phyloP scores from a whole-genome alignment of 352 stramenopile genomes.

The Pythium myriotylum region DNA sequence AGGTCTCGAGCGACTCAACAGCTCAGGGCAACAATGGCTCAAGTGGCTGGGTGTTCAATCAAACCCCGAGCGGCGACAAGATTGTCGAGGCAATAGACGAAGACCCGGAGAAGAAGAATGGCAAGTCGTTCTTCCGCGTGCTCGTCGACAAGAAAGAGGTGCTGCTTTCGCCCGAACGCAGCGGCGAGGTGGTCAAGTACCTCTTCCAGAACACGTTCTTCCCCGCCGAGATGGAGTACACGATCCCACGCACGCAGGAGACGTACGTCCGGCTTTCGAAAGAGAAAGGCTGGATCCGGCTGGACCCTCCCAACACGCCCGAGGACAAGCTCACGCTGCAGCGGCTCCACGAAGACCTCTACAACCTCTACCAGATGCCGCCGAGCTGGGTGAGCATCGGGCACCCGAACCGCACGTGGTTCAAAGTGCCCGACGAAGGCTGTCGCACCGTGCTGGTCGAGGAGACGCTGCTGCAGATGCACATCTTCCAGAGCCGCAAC shows the following conservation, averaged over 20 bases:
- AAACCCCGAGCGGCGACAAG: conserved; percentile 63
- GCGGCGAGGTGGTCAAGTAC: conserved; percentile 65
- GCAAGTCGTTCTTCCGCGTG: conserved; percentile 85
- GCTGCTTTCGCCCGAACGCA: conserved; percentile 68
- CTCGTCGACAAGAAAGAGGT: conserved; percentile 71
- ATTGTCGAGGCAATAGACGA: conserved; percentile 73
- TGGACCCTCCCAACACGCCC: conserved; percentile 37
- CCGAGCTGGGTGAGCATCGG: conserved; percentile 83
- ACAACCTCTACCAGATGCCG: conserved; percentile 76
- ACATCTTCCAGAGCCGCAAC: conserved; percentile 70
- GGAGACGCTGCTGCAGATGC: conserved; percentile 74
- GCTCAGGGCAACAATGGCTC: conserved; percentile 39
- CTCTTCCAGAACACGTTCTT: conserved; percentile 75
- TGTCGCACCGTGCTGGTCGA: conserved; percentile 68
- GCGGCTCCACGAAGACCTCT: conserved; percentile 73
- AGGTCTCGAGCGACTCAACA: conserved; percentile 60
- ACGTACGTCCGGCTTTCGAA: conserved; percentile 76
- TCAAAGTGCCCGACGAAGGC: conserved; percentile 76
- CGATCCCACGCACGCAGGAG: conserved; percentile 66
- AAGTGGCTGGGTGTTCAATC: conserved; percentile 71
- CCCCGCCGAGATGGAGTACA: conserved; percentile 81
- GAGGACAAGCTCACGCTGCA: conserved; percentile 43
- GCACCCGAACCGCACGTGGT: conserved; percentile 79
- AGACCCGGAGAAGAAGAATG: conserved; percentile 77
- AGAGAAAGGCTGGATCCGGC: conserved; percentile 76